Evolutionary conservation across 805 yeast species (phyloP).

Genomic region (Zygosaccharomyces pseudorouxii): DNA sequence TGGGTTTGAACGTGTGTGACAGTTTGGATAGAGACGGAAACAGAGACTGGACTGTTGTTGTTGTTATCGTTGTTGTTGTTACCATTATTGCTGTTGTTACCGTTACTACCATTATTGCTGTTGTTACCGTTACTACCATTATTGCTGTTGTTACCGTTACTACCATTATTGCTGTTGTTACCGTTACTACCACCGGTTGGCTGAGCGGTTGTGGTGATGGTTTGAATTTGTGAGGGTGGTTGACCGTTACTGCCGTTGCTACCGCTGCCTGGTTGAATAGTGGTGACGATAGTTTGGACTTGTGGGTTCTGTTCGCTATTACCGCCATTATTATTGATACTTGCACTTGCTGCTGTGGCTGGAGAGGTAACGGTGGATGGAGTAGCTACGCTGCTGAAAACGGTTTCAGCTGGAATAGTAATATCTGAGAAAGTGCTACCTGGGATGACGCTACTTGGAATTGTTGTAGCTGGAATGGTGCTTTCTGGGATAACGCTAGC

Average conservation of each 20-base stretch:
- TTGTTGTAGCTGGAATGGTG: not conserved
- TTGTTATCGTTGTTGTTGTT: too few relatives aligned
- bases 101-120: too few relatives aligned
- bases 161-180: not conserved
- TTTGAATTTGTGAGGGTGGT: not conserved
- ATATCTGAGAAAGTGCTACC: not conserved
- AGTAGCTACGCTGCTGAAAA: not conserved
- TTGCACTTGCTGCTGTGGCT: not conserved
- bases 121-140: too few relatives aligned
- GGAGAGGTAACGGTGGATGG: not conserved
- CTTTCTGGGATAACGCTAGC: not conserved
- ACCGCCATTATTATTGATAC: not conserved
- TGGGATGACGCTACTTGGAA: not conserved
- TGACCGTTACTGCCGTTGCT: not conserved
- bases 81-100: not conserved
- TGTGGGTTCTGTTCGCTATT: not conserved
- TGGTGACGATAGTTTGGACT: not conserved
- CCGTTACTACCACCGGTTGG: not conserved
- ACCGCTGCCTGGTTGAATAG: not conserved
- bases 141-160: too few relatives aligned
- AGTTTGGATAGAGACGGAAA: not conserved
- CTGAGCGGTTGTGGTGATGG: not conserved
- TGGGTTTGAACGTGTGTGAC: not conserved
- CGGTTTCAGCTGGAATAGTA: not conserved
- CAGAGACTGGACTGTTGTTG: not conserved